A percentile compares a stretch with the other conserved stretches of the same genome.
Conservation (phyloP, 1,139 yeast species). For the Sugiyamaella grinbergsii region DNA sequence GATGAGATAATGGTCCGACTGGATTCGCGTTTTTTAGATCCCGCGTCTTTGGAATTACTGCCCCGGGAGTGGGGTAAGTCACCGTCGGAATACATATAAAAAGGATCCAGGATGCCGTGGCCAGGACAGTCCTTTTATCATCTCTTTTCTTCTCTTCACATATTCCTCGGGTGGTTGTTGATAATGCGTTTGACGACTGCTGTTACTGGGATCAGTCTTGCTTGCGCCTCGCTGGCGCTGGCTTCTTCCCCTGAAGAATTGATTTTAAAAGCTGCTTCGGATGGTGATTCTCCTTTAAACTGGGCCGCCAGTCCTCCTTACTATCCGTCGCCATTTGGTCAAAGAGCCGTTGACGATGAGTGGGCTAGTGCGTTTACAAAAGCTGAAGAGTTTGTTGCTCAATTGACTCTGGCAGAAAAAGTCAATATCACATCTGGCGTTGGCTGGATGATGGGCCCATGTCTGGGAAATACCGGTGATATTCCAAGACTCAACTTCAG, state of each 20-base stretch:
- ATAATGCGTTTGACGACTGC: slow-evolving; percentile 15
- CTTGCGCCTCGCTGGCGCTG: slow-evolving; percentile 4
- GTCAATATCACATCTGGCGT: slow-evolving; percentile 68
- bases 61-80: slow-evolving; percentile 1
- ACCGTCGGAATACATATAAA: not conserved
- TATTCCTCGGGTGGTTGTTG: slow-evolving; percentile 1
- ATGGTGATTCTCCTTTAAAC: slow-evolving; percentile 15
- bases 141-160: not conserved
- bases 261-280: slow-evolving; percentile 7
- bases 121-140: not conserved
- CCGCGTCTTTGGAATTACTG: not conserved
- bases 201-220: slow-evolving; percentile 10
- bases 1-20: slow-evolving; percentile 16
- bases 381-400: slow-evolving; percentile 55
- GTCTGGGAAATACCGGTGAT: slow-evolving; percentile 65
- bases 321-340: slow-evolving; percentile 33
- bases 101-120: not conserved
- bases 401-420: slow-evolving; percentile 60
- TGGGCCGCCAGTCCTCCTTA: slow-evolving; percentile 30
- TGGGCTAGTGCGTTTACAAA: slow-evolving; percentile 62
- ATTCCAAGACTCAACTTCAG: slow-evolving; percentile 60
- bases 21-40: no score
- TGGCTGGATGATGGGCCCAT: slow-evolving; percentile 65
- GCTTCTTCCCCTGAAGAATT: slow-evolving; percentile 19
- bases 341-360: slow-evolving; percentile 39